Conservation (phyloP, 148 eudicot genomes). For the Fagopyrum tataricum region DNA sequence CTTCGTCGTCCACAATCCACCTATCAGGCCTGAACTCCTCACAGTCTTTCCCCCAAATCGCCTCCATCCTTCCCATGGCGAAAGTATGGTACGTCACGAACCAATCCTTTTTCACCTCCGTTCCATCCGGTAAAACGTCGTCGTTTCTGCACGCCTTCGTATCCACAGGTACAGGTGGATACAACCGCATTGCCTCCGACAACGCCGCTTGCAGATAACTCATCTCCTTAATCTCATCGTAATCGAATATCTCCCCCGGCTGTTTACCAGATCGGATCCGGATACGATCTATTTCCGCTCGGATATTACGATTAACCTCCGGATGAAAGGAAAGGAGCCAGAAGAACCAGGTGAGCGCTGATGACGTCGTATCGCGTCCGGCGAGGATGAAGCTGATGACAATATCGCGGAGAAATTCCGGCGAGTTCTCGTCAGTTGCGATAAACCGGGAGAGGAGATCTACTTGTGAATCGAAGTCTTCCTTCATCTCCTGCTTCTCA, state of each 20-base stretch:
- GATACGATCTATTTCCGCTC: slow-evolving; percentile 10
- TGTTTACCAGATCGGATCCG: slow-evolving; percentile 6
- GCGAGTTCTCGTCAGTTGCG: slow-evolving; percentile 5
- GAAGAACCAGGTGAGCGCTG: slow-evolving; percentile 18
- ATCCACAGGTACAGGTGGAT: slow-evolving; percentile 33
- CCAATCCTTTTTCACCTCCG: slow-evolving; percentile 28
- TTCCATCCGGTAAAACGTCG: slow-evolving; percentile 38
- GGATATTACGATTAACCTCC: slow-evolving; percentile 5
- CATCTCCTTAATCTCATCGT: slow-evolving; percentile 25
- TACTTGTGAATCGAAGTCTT: not conserved
- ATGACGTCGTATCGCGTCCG: slow-evolving; percentile 21
- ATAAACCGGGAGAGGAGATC: slow-evolving; percentile 10
- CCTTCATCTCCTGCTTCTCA: slow-evolving; percentile 7
- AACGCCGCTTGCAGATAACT: slow-evolving; percentile 28
- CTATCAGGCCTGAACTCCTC: slow-evolving; percentile 24
- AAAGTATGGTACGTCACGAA: slow-evolving; percentile 23
- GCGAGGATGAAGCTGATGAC: slow-evolving; percentile 18
- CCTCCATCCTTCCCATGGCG: slow-evolving; percentile 36
- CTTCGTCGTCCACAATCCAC: slow-evolving; percentile 19
- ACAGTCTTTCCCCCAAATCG: slow-evolving; percentile 32
- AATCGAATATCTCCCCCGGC: not conserved
- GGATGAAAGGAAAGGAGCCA: slow-evolving; percentile 16
- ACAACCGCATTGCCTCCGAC: slow-evolving; percentile 31
- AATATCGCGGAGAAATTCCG: slow-evolving; percentile 10
- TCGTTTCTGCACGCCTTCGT: slow-evolving; percentile 16